These are phyloP conservation scores for Mycena galopus DNA, from an alignment of 768 basidiomycete genomes.

Conservation along the genomic window DNA sequence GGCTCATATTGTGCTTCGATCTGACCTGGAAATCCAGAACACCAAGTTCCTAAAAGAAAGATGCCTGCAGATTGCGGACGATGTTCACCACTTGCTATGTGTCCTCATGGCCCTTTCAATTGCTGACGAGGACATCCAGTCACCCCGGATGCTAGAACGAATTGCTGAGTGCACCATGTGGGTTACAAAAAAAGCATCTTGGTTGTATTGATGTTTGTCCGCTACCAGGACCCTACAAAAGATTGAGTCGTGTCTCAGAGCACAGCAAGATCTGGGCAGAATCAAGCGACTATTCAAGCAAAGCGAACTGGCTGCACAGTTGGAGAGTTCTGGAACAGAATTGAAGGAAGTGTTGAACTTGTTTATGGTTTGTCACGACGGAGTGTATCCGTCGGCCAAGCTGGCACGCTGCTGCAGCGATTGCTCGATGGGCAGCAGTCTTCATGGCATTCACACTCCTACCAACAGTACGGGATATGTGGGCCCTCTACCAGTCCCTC, in stretches of 20 bases:
- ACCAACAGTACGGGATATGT: too few species aligned
- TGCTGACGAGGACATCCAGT: too few species aligned
- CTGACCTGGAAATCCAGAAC: too few species aligned
- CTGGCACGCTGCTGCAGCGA: neutral
- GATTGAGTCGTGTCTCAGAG: neutral
- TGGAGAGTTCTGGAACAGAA: neutral
- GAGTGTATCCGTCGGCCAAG: neutral
- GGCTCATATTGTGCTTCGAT: neutral
- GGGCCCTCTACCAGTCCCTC: too few species aligned
- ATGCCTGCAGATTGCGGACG: too few species aligned
- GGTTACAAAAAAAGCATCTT: too few species aligned
- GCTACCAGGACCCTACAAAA: conserved; percentile 3
- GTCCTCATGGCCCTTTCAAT: too few species aligned
- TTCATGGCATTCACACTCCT: neutral
- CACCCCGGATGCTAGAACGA: neutral
- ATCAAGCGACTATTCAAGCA: conserved; percentile 14
- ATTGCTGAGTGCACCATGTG: neutral
- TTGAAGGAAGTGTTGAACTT: neutral
- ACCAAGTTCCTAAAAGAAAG: too few species aligned
- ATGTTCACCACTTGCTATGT: too few species aligned
- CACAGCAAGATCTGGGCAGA: neutral
- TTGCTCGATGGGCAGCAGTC: neutral
- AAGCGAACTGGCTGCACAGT: conserved; percentile 5
- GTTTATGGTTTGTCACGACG: neutral
- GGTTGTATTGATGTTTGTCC: too few species aligned